Evolutionary conservation across 2,329 filamentous ascomycete genomes (phyloP), one percentile per base, ranked within the genome.

Genomic region (Penicillium sp.): DNA sequence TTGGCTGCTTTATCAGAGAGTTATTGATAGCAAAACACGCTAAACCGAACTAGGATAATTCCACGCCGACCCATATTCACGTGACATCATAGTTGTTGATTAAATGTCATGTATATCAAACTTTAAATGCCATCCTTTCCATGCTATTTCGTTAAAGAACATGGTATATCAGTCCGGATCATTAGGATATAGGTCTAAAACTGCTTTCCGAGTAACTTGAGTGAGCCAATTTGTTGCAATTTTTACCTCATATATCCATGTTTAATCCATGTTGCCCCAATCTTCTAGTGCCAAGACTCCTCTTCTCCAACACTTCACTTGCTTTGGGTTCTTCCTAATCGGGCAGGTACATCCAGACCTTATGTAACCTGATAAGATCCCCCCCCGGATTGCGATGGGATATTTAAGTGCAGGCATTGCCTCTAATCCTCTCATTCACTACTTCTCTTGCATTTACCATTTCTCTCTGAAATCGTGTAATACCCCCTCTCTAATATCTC

Each of bases 301-400:
- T 10, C 47, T 46, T 50, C 46, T 45, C 38, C 38, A 35, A 50
- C 19, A 12, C 43, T 52, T 44, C 48, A 55, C 12, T 48, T 46
- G 47, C 43, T 25, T 28, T 45, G 31, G n/a, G 22, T 30, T 49
- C 41, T 62, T 58, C 68, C 67, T 35, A 53, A 66, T 60, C 44
- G 36, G 65, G 69, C 56, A 71, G 48, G 69, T 71, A 58, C 69
- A 69, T 45, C 62, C 69, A 55, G 58, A 47, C 5, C 26, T 56
- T 55, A 46, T 47, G 48, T 44, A 38, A 36, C 36, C n/a, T 50
- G 58, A 64, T 62, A 62, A 62, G 60, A 59, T 57, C 10, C 41
- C 14, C 41, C 14, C 14, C 22, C 17, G 10, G 3, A 22, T 44
- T 50, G 16, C 8, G 19, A 48, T 17, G 19, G 47, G 30, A 56